phyloP scores from a whole-genome alignment of 805 yeast species.

The Osmozyma mogii region DNA sequence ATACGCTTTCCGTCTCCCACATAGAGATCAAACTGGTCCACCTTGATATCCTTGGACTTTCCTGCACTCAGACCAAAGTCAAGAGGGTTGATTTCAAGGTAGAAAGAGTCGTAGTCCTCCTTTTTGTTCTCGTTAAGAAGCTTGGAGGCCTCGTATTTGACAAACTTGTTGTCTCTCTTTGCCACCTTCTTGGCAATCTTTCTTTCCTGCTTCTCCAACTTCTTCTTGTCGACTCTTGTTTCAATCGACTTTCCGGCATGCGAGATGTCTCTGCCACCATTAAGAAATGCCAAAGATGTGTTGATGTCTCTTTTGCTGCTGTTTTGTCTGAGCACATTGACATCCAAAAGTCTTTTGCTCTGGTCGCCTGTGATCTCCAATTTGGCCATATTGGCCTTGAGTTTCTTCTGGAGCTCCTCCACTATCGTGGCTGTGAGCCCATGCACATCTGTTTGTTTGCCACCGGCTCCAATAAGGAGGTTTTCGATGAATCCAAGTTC shows the following conservation, averaged over 20 bases:
- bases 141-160: slow-evolving; percentile 90
- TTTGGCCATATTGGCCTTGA: slow-evolving; percentile 62
- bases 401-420: slow-evolving; percentile 44
- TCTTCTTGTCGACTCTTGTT: slow-evolving; percentile 91
- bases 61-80: slow-evolving; percentile 82
- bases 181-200: slow-evolving; percentile 97
- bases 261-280: slow-evolving; percentile 78
- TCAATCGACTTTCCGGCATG: slow-evolving; percentile 89
- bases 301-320: slow-evolving; percentile 63
- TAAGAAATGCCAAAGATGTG: slow-evolving; percentile 67
- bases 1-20: slow-evolving; percentile 96
- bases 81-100: slow-evolving; percentile 89
- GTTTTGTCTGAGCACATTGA: slow-evolving; percentile 54
- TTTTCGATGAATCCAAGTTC: slow-evolving; percentile 65
- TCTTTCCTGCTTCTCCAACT: slow-evolving; percentile 93
- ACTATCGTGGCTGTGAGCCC: slow-evolving; percentile 38
- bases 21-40: slow-evolving; percentile 87
- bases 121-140: slow-evolving; percentile 56
- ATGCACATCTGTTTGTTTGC: slow-evolving; percentile 47
- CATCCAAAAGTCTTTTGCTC: slow-evolving; percentile 76
- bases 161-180: slow-evolving; percentile 76
- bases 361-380: slow-evolving; percentile 78
- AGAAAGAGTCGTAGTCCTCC: slow-evolving; percentile 89
- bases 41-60: slow-evolving; percentile 91
- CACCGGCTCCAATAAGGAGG: slow-evolving; percentile 78